Evolutionary conservation across 2,329 filamentous ascomycete species (phyloP), one percentile per base, ranked within the genome.

Genomic region (Scedosporium boydii): DNA sequence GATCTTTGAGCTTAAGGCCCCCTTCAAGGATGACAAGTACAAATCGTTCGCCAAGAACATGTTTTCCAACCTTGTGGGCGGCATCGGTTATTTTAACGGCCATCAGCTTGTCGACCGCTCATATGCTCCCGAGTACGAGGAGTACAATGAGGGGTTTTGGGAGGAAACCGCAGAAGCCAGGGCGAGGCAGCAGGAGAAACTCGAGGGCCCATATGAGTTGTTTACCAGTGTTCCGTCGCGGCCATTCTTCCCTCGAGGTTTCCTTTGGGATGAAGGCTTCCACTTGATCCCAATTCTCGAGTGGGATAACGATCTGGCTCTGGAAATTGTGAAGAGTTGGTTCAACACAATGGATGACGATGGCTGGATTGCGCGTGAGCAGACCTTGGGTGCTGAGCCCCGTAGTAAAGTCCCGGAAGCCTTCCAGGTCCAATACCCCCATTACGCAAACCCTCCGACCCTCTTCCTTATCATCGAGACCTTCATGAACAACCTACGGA

Each of bases 251-350:
- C 95, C 95, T 1, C 84, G 95, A 65, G 95, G 95, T 0, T 99
- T 99, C 73, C 81, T 98, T 3, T 99, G 95, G 95, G 95, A 99
- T 69, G 95, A 99, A 74, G 95, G 95, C 0, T 99, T 98, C 76
- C 95, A 99, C 70, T 80, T 99, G 42, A 79, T 96, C 58, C 93
- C 93, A 1, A 87, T 99, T 61, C 83, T 91, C 21, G 93, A 99
- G 67, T 99, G 93, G 90, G 95, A 99, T 72, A 85, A 92, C 60
- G 93, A 97, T 70, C 82, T 98, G 60, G 87, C 90, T 3, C 78
- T 89, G 34, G 91, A 97, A 66, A 91, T 99, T 66, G 84, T 98
- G 65, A 90, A 89, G 76, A 96, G 91, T 75, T 99, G 95, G 95
- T 96, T 96, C 77, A 91, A 88, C 66, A 84, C 96, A 18, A 96